These are phyloP conservation scores for Ceratobasidium sp. DNA, from an alignment of 1,284 basidiomycete species.

Conservation along the genomic window DNA sequence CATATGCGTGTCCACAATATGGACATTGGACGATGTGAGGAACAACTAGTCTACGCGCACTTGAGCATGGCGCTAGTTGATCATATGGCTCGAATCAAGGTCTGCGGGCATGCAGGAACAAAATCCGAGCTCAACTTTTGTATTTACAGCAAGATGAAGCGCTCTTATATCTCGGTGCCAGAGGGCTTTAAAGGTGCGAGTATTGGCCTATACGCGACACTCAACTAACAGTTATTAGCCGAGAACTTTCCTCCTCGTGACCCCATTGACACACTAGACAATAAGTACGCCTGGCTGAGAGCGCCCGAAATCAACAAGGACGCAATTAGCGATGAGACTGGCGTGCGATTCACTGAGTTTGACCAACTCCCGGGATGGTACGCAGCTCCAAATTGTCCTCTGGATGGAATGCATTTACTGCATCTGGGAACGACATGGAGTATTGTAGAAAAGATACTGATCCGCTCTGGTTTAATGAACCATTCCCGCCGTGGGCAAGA, in stretches of 20 bases:
- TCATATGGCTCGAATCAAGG: not conserved
- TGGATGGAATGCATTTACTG: conserved; percentile 15
- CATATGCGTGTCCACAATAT: too few species aligned
- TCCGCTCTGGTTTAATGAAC: not conserved
- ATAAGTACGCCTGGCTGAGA: conserved; percentile 1
- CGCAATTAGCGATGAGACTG: not conserved
- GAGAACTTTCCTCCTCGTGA: not conserved
- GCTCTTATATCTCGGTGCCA: not conserved
- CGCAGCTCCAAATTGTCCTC: not conserved
- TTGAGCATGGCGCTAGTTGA: not conserved
- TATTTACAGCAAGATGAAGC: not conserved
- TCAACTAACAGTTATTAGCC: not conserved
- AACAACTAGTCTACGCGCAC: not conserved
- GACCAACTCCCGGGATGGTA: not conserved
- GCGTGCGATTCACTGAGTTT: not conserved
- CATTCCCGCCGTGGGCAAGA: not conserved
- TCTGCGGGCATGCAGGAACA: not conserved
- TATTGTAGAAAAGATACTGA: not conserved
- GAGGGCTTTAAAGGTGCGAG: not conserved
- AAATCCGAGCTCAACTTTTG: conserved; percentile 17
- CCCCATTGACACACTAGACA: not conserved
- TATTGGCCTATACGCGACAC: not conserved
- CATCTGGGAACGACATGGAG: not conserved
- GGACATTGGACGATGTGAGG: not conserved
- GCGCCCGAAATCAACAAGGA: not conserved